Conservation (phyloP, 331 rosid species). For the Acacia concinna region DNA sequence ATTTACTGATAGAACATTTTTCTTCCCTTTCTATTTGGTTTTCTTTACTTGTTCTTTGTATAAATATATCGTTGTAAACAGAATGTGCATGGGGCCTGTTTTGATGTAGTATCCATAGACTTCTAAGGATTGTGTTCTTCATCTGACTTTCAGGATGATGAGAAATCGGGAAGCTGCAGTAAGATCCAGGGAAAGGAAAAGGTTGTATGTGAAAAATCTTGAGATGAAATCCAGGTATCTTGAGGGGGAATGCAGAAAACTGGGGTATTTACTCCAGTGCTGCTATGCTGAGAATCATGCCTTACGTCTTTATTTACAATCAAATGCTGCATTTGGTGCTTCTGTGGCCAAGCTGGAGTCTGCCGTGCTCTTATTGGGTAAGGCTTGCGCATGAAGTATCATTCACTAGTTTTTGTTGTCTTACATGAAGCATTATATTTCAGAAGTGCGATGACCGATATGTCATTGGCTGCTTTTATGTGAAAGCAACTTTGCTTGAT, state of each 20-base stretch:
- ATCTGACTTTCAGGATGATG: constrained; percentile 65
- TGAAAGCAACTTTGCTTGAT: not conserved
- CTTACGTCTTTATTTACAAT: constrained; percentile 69
- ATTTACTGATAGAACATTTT: constrained; percentile 2
- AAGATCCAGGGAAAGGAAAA: constrained; percentile 89
- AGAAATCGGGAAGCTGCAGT: constrained; percentile 95
- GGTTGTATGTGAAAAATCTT: constrained; percentile 63
- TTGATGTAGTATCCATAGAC: not conserved
- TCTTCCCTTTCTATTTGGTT: not conserved
- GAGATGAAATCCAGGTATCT: constrained; percentile 79
- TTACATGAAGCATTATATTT: not conserved
- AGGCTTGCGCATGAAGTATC: constrained; percentile 32
- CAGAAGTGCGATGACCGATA: not conserved
- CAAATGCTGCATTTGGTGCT: constrained; percentile 62
- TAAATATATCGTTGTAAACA: not conserved
- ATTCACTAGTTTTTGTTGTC: not conserved
- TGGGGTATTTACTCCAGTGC: constrained; percentile 86
- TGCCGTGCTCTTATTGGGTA: constrained; percentile 99
- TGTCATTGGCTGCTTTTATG: not conserved
- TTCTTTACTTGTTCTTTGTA: constrained; percentile 1
- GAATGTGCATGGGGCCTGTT: not conserved
- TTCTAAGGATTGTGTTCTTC: constrained; percentile 11
- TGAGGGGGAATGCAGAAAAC: constrained; percentile 86
- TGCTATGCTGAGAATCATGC: constrained; percentile 87
- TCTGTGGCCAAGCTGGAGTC: constrained; percentile 92